phyloP scores from a whole-genome alignment of 192 early-diverging fungal species.

The Allomyces javanicus region DNA sequence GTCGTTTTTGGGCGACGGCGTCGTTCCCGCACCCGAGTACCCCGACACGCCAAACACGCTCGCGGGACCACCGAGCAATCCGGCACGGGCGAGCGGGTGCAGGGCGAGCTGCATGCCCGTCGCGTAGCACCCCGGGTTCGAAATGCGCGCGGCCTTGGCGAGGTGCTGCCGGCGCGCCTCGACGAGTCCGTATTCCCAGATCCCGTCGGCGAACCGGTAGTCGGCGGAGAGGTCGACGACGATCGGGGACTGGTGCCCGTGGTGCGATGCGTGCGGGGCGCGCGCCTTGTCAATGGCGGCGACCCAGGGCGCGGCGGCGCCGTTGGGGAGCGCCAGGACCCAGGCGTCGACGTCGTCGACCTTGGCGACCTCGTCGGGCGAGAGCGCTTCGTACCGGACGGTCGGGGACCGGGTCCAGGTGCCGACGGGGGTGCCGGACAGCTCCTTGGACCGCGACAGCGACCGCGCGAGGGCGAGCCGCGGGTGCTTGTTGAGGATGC shows the following conservation, averaged over 20 bases:
- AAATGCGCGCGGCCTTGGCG: conserved; percentile 40
- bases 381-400: conserved; percentile 63
- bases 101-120: conserved; percentile 85
- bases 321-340: conserved; percentile 93
- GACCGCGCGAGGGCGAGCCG: conserved; percentile 67
- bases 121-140: conserved; percentile 98
- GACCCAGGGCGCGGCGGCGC: conserved; percentile 84
- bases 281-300: conserved; percentile 33
- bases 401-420: conserved; percentile 42
- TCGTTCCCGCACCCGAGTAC: conserved; percentile 97
- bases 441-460: conserved; percentile 60
- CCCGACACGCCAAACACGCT: conserved; percentile 90
- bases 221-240: conserved; percentile 83
- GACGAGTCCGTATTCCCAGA: conserved; percentile 70
- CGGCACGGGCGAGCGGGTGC: conserved; percentile 44
- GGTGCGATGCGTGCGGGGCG: conserved; percentile 16
- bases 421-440: conserved; percentile 65
- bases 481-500: conserved; percentile 72
- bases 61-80: conserved; percentile 21
- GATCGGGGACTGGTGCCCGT: conserved; percentile 35
- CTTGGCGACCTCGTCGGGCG: conserved; percentile 40
- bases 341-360: conserved; percentile 70
- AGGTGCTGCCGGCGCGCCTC: conserved; percentile 58
- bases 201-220: conserved; percentile 54
- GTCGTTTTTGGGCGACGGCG: conserved; percentile 91